phyloP scores from a whole-genome alignment of 352 stramenopile genomes.

The Thalassiosira livingstoniorum region DNA sequence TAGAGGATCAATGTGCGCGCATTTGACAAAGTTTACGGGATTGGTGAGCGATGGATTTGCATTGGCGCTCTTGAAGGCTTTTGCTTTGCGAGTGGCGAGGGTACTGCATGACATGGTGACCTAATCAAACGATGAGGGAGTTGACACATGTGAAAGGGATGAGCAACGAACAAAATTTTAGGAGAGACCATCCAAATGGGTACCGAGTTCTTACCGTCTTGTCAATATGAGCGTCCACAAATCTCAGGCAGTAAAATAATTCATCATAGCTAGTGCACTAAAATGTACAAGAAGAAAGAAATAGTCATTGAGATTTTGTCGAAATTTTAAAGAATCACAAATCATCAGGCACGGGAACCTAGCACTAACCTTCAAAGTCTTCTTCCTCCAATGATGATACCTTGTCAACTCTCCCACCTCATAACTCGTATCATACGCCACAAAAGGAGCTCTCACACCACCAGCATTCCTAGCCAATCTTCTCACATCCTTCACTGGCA shows the following conservation, averaged over 20 bases:
- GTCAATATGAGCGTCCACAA: conserved; percentile 64
- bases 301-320: too few species aligned
- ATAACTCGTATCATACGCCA: conserved; percentile 72
- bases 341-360: too few species aligned
- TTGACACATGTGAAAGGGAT: conserved; percentile 4
- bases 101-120: conserved; percentile 18
- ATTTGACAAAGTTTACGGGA: conserved; percentile 31
- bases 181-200: not conserved
- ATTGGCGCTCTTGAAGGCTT: conserved; percentile 24
- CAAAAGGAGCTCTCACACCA: conserved; percentile 55
- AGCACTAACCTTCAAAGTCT: conserved; percentile 53
- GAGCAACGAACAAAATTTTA: conserved; percentile 1
- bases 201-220: conserved; percentile 47
- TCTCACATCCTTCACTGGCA: conserved; percentile 50
- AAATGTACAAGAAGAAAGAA: too few species aligned
- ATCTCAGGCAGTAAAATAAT: conserved; percentile 57
- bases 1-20: conserved; percentile 48
- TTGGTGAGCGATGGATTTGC: not conserved
- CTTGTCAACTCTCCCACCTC: conserved; percentile 77
- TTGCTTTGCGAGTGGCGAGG: conserved; percentile 32
- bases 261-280: conserved; percentile 70
- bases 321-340: too few species aligned
- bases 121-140: conserved; percentile 36
- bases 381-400: conserved; percentile 80
- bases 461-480: conserved; percentile 67